Evolutionary conservation across 2,329 filamentous ascomycete genomes (phyloP), one percentile per base, ranked within the genome.

Genomic region (Trichoderma arundinaceum): DNA sequence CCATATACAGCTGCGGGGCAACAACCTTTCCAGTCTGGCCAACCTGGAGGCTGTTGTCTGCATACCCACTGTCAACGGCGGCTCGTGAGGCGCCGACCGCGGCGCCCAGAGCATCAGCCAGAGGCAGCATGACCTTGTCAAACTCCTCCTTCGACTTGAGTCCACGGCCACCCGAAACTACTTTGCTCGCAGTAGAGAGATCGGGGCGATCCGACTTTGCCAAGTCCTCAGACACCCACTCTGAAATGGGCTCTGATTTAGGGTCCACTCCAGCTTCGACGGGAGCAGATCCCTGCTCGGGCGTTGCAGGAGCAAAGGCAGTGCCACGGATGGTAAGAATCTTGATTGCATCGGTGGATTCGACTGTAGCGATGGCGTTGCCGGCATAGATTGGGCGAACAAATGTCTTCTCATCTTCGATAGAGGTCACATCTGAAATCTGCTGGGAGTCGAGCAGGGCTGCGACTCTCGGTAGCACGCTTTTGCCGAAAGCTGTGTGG

Each of bases 11-110:
- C 79, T 99, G 90, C 67, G 95, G 95, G 53, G 95, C 95, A 63
- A 99, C 94, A 68, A 98, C 96, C 86, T 99, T 99, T 74, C 95
- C 95, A 13, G 95, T 99, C 84, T 99, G 95, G 52, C 95, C 95
- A 70, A 99, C 94, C 81, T 99, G 95, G 72, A 99, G 82, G 78
- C 92, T 97, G 85, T 99, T 99, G 82, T 99, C 95, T 35, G 95
- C 95, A 75, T 97, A 99, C 5, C 95, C 95, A 72, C 92, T 96
- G 80, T 99, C 95, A 46, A 99, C 95, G 9, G 95, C 95, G 17
- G 95, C 95, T 73, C 95, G 89, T 59, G 92, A 97, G 33, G 95
- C 95, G 73, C 95, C 95, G 68, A 99, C 93, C 4, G 95, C 95
- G n/a, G 95, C 95, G 51, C 94, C 94, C 3, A 99, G 84, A 1